Evolutionary conservation across 2,329 filamentous ascomycete genomes (phyloP).

Genomic region (Alternaria gaisen): DNA sequence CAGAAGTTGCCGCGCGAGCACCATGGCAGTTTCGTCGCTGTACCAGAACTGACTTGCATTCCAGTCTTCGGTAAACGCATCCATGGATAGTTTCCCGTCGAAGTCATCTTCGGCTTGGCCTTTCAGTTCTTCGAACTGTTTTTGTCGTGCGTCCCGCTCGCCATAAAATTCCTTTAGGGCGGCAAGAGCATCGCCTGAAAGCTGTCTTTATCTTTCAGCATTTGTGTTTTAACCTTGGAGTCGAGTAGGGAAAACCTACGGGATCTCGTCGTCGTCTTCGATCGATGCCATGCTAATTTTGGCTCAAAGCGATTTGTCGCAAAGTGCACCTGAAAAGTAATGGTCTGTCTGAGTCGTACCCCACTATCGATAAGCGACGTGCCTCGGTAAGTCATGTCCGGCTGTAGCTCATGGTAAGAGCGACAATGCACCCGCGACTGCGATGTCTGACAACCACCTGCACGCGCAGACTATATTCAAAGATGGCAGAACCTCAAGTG

Average conservation of each 20-base stretch:
- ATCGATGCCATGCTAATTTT: slow-evolving; percentile 32
- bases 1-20: slow-evolving; percentile 72
- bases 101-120: slow-evolving; percentile 66
- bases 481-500: slow-evolving; percentile 70
- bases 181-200: slow-evolving; percentile 72
- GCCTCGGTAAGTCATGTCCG: slow-evolving; percentile 33
- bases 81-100: slow-evolving; percentile 65
- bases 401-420: slow-evolving; percentile 17
- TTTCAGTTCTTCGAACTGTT: slow-evolving; percentile 74
- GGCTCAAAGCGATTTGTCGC: slow-evolving; percentile 7
- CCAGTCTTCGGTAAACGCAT: slow-evolving; percentile 81
- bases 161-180: slow-evolving; percentile 78
- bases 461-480: slow-evolving; percentile 41
- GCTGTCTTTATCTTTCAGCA: slow-evolving; percentile 58
- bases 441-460: slow-evolving; percentile 30
- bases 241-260: slow-evolving; percentile 33
- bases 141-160: slow-evolving; percentile 72
- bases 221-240: neutral
- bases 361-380: slow-evolving; percentile 38
- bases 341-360: slow-evolving; percentile 22
- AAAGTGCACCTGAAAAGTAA: slow-evolving; percentile 33
- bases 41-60: slow-evolving; percentile 88
- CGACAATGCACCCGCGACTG: slow-evolving; percentile 37
- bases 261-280: slow-evolving; percentile 48
- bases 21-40: slow-evolving; percentile 73